Conservation (phyloP, 78 protist genomes). For the Mastigamoeba balamuthi region DNA sequence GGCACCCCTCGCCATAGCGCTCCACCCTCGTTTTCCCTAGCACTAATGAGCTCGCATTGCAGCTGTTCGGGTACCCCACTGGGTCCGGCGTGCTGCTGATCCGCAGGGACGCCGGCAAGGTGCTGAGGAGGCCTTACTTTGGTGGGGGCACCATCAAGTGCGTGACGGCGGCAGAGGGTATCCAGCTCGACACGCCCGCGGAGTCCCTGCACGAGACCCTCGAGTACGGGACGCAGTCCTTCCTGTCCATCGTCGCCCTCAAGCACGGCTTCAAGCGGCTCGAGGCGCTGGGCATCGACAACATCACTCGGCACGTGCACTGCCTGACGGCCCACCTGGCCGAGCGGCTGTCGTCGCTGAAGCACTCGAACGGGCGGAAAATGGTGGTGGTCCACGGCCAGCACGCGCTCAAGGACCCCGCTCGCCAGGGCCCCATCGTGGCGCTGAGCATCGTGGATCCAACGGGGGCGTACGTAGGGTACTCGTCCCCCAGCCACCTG, state of each 20-base stretch:
- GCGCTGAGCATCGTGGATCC: constrained; percentile 36
- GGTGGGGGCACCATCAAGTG: constrained; percentile 85
- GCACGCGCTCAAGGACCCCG: neutral
- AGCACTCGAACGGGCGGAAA: constrained; percentile 18
- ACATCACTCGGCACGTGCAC: constrained; percentile 9
- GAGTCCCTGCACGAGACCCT: no score
- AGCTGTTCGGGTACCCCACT: constrained; percentile 88
- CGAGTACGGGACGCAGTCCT: constrained; percentile 47
- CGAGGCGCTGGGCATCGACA: neutral
- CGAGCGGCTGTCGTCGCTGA: neutral
- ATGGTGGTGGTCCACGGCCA: constrained; percentile 23
- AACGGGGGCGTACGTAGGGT: constrained; percentile 42
- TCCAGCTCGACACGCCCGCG: no score
- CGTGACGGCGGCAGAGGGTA: no score
- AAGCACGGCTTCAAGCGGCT: neutral
- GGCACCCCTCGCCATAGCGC: no score
- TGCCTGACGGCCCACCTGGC: constrained; percentile 8
- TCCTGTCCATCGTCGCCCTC: neutral
- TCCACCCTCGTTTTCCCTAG: no score
- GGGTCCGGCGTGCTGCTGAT: constrained; percentile 84
- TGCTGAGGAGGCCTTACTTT: constrained; percentile 26
- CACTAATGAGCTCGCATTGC: no score
- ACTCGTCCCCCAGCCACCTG: no score
- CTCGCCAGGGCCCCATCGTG: constrained; percentile 35
- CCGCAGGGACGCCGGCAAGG: neutral